phyloP scores from a whole-genome alignment of 345 rosid genomes.

The Crucihimalaya himalaica region DNA sequence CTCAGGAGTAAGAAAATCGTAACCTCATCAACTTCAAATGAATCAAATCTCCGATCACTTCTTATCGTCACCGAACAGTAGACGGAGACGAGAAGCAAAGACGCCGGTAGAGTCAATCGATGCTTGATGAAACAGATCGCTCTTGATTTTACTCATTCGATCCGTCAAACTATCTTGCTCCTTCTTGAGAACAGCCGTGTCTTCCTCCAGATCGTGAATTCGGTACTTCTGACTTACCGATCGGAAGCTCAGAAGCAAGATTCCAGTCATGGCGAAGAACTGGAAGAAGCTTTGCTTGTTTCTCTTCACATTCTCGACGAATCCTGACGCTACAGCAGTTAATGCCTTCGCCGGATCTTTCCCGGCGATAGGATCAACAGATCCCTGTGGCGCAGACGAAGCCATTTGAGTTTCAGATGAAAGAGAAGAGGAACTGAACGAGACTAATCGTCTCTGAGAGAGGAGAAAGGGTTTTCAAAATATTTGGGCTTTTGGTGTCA shows the following conservation, averaged over 20 bases:
- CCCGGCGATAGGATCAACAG: constrained; percentile 37
- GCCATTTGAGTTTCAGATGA: constrained; percentile 38
- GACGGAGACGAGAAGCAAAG: constrained; percentile 75
- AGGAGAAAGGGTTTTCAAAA: background rate
- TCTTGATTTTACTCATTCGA: constrained; percentile 65
- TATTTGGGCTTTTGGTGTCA: background rate
- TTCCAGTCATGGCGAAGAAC: constrained; percentile 73
- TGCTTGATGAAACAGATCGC: constrained; percentile 66
- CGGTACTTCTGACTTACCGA: constrained; percentile 91
- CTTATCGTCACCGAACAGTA: constrained; percentile 61
- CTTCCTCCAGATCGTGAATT: constrained; percentile 70
- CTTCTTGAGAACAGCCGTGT: constrained; percentile 58
- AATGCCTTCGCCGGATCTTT: constrained; percentile 45
- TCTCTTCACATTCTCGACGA: constrained; percentile 58
- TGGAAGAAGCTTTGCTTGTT: constrained; percentile 70
- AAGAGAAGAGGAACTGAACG: background rate
- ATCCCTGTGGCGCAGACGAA: constrained; percentile 47
- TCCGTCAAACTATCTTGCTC: constrained; percentile 56
- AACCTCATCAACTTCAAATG: background rate
- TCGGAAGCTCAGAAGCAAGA: constrained; percentile 72
- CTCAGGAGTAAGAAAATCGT: background rate
- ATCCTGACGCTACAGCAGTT: constrained; percentile 36
- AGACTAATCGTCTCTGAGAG: background rate
- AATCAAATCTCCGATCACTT: constrained; percentile 31
- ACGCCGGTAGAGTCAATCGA: constrained; percentile 72